Base-by-base conservation (phyloP, 768 basidiomycete genomes). In the Gloeopeniophorella convolvens region DNA sequence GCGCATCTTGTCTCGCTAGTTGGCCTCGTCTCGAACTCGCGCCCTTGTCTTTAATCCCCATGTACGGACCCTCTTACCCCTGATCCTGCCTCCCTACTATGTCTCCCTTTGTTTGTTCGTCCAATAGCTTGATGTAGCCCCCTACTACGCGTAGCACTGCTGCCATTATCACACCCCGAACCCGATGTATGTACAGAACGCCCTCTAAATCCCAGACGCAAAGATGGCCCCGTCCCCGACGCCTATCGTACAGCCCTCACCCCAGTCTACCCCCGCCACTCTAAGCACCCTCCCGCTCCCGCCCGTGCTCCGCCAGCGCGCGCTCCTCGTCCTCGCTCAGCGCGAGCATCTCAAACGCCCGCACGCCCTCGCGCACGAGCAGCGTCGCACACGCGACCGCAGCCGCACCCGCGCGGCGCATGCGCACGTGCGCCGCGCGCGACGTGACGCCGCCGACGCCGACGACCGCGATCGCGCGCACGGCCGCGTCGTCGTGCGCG, bases 391-490 rank as follows among this genome's bases (percentile, higher is more conserved):
- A 73, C 12, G 79, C 91, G 5, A 93, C 82, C 1, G 82, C 78
- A 41, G 70, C 66, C 8, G 90, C 90, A 3, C 90, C 89, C 9
- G 80, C 87, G 39, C 70, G 69, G n/a, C 70, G 68, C 88, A 92
- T 92, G 47, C 90, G 72, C 45, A 67, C 63, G 11, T 73, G 79
- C 2, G 79, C 82, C 18, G 69, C 82, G 5, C 70, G 66, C 18
- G 76, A 76, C 2, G 77, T 82, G 15, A 90, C 87, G 5, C 90
- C 90, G 1, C 91, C 90, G n/a, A 85, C 83, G 2, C 89, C 91
- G 39, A 93, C 76, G 47, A 92, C 70, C 42, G 69, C 69, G 47
- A 90, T 76, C 2, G 68, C 59, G 24, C 63, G 63, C 32, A 89
- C 58, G 0, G 70, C 70, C 3, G 63, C 55, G 51, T 72, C 71